These are phyloP conservation scores for Talaromyces sp. DNA, from an alignment of 2,329 filamentous ascomycete species.

Conservation along the genomic window DNA sequence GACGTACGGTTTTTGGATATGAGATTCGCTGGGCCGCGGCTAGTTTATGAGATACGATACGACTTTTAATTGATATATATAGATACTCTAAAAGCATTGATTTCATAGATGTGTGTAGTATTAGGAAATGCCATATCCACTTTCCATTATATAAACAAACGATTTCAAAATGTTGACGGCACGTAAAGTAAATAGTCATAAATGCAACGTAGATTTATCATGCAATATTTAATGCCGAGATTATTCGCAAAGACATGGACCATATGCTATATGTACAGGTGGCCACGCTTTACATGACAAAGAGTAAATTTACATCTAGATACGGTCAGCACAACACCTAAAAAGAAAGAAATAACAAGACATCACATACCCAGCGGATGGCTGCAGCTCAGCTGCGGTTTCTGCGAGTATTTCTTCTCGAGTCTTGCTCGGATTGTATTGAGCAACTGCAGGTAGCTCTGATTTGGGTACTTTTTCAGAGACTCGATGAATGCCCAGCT, in stretches of 20 bases:
- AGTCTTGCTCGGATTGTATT: conserved; percentile 92
- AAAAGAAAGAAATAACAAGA: conserved; percentile 1
- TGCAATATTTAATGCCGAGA: not conserved
- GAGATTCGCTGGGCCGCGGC: conserved; percentile 59
- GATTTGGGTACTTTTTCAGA: conserved; percentile 82
- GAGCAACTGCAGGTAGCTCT: conserved; percentile 90
- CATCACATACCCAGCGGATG: conserved; percentile 77
- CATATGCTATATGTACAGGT: not conserved
- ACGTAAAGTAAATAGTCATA: not conserved
- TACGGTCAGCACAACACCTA: conserved; percentile 10
- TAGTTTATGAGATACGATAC: conserved; percentile 17
- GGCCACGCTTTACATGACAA: conserved; percentile 54
- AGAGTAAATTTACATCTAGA: conserved; percentile 60
- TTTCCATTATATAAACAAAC: not conserved
- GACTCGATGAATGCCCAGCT: conserved; percentile 93
- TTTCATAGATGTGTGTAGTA: not conserved
- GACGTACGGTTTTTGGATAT: conserved; percentile 79
- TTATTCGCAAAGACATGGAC: not conserved
- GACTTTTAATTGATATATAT: not conserved
- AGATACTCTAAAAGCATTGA: conserved; percentile 4
- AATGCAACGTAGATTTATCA: not conserved
- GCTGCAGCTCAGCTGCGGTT: conserved; percentile 93
- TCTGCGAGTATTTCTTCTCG: conserved; percentile 82
- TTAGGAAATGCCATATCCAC: not conserved
- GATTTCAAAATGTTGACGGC: too few species aligned